A percentile compares a stretch with the other conserved stretches of the same genome.
Conservation (phyloP, 176 grass and related monocot genomes). For the Musa itinerans region DNA sequence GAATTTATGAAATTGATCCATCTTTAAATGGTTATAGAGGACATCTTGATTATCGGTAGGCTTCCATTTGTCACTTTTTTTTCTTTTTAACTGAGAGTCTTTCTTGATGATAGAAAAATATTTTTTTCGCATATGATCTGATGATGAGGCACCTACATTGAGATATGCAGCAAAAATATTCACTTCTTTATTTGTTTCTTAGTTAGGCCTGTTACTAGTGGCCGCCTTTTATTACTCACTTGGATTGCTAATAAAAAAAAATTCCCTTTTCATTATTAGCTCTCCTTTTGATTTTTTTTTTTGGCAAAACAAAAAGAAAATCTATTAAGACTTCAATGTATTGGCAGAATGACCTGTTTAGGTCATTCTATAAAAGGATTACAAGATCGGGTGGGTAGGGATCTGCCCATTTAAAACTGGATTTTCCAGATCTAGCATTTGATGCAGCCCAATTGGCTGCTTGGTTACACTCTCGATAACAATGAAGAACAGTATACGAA, state of each 20-base stretch:
- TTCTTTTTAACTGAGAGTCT: background rate
- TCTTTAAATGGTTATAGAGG: constrained; percentile 38
- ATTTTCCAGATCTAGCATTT: no score
- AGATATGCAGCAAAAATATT: background rate
- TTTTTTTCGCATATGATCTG: background rate
- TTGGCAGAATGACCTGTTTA: no score
- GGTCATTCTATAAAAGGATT: no score
- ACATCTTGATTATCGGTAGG: constrained; percentile 80
- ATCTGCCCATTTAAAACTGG: no score
- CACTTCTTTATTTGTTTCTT: background rate
- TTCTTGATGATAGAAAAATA: background rate
- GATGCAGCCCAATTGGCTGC: no score
- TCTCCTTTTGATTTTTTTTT: background rate
- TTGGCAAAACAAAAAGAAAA: no score
- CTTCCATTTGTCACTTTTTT: constrained; percentile 9
- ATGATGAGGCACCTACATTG: background rate
- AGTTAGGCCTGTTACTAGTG: background rate
- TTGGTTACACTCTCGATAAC: no score
- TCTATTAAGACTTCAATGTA: no score
- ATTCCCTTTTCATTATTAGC: background rate
- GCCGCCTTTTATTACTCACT: no score
- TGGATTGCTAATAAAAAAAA: no score
- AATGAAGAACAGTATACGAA: no score
- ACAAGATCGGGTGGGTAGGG: no score
- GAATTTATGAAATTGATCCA: constrained; percentile 67